Evolutionary conservation across 805 yeast species (phyloP).

Genomic region (Saturnispora gosingensis): DNA sequence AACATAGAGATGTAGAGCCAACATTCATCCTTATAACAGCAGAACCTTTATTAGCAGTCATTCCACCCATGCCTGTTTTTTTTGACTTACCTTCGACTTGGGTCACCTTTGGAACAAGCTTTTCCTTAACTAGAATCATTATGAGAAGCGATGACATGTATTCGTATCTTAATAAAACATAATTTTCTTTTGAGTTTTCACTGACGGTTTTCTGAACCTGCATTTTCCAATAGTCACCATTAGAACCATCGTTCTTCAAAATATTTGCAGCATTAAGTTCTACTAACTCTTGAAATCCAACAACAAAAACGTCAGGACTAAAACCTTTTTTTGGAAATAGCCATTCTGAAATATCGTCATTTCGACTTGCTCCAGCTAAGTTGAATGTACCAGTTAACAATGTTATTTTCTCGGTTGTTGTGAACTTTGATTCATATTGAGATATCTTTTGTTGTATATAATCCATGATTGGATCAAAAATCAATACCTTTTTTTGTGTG

Average conservation of each 20-base stretch:
- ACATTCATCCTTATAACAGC: slow-evolving; percentile 83
- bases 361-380: slow-evolving; percentile 60
- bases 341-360: slow-evolving; percentile 65
- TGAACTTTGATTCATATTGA: slow-evolving; percentile 42
- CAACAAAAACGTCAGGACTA: slow-evolving; percentile 71
- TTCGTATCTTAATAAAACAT: slow-evolving; percentile 62
- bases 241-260: slow-evolving; percentile 72
- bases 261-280: slow-evolving; percentile 90
- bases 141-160: slow-evolving; percentile 63
- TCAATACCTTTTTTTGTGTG: slow-evolving; percentile 56
- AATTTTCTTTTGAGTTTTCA: slow-evolving; percentile 29
- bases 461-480: slow-evolving; percentile 85
- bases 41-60: slow-evolving; percentile 95
- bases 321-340: slow-evolving; percentile 59
- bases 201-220: slow-evolving; percentile 57
- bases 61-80: slow-evolving; percentile 94
- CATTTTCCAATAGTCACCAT: slow-evolving; percentile 71
- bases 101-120: slow-evolving; percentile 43
- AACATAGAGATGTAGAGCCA: slow-evolving; percentile 72
- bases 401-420: slow-evolving; percentile 48
- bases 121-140: slow-evolving; percentile 51
- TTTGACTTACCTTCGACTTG: slow-evolving; percentile 91
- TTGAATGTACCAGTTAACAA: slow-evolving; percentile 82
- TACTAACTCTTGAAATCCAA: slow-evolving; percentile 91
- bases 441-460: slow-evolving; percentile 61